Evolutionary conservation across 345 rosid genomes (phyloP), one percentile per base, ranked within the genome.

Genomic region (Atalantia buxifolia): DNA sequence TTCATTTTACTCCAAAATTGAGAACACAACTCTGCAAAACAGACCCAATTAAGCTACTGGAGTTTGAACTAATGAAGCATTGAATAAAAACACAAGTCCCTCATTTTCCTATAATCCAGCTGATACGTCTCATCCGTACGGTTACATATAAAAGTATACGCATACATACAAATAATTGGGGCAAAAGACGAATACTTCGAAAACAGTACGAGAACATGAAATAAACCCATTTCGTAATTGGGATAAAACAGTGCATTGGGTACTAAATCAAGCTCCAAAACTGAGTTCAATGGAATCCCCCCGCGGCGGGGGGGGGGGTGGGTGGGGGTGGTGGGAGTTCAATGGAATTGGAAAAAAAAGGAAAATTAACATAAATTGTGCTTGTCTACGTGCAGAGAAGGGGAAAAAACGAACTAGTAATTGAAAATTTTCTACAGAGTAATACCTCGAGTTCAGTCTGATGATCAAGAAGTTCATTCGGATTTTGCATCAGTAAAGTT

Each of bases 1-100:
- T 24, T 35, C 56, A 16, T 36, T 35, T n/a, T 59, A 57, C 66
- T 59, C 66, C 66, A 36, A 35, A 60, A 69, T 16, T 31, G 30
- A 62, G 30, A 69, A 75, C n/a, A 45, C 12, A 50, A 55, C 53
- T 70, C 27, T 64, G 64, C 48, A 62, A 65, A 30, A 65, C 53
- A 19, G 77, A 48, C 33, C 42, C 35, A 55, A 76, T 36, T 24
- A 25, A 76, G 45, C 50, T 56, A 76, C 13, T 19, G 55, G 72
- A 53, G 53, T 33, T 18, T 14, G 14, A 66, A 56, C 59, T 67
- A 36, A 22, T 59, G 69, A 71, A 48, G 66, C 24, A 61, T 33
- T 68, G 70, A 4, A 48, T 9, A 50, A 77, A 77, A 74, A 66
- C 60, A 72, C 72, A 25, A 33, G 68, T 61, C 13, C 48, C 35